Percentiles rank a stretch among this genome's conserved stretches.
Conservation (phyloP, 2,329 filamentous ascomycete species). For the Trichoderma sp. region DNA sequence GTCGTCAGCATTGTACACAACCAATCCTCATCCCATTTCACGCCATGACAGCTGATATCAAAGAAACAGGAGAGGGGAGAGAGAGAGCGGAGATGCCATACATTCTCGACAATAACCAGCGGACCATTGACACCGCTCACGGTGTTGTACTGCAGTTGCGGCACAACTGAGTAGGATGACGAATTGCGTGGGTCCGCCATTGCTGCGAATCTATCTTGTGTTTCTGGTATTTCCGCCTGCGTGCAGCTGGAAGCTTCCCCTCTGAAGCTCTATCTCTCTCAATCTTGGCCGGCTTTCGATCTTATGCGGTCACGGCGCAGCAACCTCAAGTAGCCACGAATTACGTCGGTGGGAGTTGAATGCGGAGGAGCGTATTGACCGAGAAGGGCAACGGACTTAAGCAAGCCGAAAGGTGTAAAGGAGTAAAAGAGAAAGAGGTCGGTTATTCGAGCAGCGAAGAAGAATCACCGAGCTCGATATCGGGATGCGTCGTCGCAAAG, state of each 20-base stretch:
- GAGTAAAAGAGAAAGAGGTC: not conserved
- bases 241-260: not conserved
- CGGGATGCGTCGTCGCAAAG: not conserved
- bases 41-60: not conserved
- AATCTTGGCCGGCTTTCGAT: not conserved
- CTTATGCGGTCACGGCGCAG: not conserved
- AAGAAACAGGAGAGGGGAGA: not conserved
- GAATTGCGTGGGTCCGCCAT: slow-evolving; percentile 59
- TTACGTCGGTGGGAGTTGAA: not conserved
- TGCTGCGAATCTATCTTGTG: slow-evolving; percentile 25
- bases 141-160: slow-evolving; percentile 88
- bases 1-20: slow-evolving; percentile 24
- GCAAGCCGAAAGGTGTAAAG: not conserved
- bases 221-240: not conserved
- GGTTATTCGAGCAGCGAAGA: not conserved
- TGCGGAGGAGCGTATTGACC: not conserved
- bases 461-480: not conserved
- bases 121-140: slow-evolving; percentile 97
- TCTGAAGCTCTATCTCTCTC: not conserved
- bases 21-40: slow-evolving; percentile 15
- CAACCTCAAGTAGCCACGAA: not conserved
- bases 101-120: slow-evolving; percentile 95
- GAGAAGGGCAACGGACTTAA: not conserved
- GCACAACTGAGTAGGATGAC: slow-evolving; percentile 58
- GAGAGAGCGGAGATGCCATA: slow-evolving; percentile 37